Evolutionary conservation across 2,329 filamentous ascomycete species (phyloP), one percentile per base, ranked within the genome.

Genomic region (Pseudocercospora ulei): DNA sequence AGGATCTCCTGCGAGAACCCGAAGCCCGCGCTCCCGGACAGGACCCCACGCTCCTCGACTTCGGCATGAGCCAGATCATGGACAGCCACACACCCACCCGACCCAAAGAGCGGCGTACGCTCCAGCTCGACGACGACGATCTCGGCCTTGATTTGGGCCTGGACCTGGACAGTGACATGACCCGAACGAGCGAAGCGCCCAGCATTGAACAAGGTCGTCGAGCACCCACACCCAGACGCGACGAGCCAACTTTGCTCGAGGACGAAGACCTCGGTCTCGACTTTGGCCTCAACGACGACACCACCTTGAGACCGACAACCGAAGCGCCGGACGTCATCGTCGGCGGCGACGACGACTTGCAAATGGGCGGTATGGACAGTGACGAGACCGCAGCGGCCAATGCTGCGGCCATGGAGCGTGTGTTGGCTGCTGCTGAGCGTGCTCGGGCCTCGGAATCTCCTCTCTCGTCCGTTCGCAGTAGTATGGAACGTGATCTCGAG

Each of bases 151-250:
- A 85, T 49, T 72, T 85, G 44, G 75, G 72, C 20, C 72, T 76
- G 36, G 57, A 55, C 63, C 35, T 44, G 20, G 60, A 47, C 38
- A 58, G 50, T 39, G 48, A 30, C 52, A 54, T 36, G 44, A 69
- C 39, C 63, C 68, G 44, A 13, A 41, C 44, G 19, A 47, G 42
- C 4, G 51, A 52, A 20, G 55, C 52, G 1, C 51, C 49, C 9
- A 90, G 79, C 55, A 78, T 95, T 42, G 90, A 98, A 78, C 71
- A 85, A 52, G 90, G 88, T 56, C 82, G 88, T 77, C 80, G 93
- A 51, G 87, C 82, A 12, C 78, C 82, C 3, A 70, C 75, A 9
- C 50, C 56, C 3, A 46, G 51, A 14, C 71, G 75, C 29, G 68
- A 76, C 79, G 12, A 82, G 62, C 48, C 68, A 64, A 59, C 68